phyloP scores from a whole-genome alignment of 208 protist genomes.

The Borovskyia barvae region DNA sequence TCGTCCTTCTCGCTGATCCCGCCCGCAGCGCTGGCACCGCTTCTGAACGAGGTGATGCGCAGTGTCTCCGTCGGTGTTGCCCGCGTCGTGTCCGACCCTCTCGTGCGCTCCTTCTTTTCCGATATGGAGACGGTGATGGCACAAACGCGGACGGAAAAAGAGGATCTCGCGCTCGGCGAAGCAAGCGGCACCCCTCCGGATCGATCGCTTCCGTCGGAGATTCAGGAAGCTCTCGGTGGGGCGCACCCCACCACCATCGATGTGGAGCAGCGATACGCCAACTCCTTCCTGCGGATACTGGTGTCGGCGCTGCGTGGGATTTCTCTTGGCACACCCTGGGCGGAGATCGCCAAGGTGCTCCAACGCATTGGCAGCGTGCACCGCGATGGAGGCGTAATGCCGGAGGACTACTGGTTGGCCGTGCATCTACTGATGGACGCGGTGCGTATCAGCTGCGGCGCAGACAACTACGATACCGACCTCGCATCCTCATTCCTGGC shows the following conservation, averaged over 20 bases:
- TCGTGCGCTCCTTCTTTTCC: conserved; percentile 69
- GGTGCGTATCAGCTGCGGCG: conserved; percentile 55
- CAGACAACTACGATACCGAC: conserved; percentile 48
- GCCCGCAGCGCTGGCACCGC: conserved; percentile 54
- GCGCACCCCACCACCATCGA: conserved; percentile 10
- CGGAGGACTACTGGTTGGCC: conserved; percentile 78
- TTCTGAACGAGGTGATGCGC: conserved; percentile 79
- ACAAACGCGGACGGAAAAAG: conserved; percentile 9
- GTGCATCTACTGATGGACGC: conserved; percentile 67
- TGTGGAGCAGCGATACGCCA: conserved; percentile 61
- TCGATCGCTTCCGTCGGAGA: conserved; percentile 3
- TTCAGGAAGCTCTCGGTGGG: conserved; percentile 20
- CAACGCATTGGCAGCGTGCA: conserved; percentile 55
- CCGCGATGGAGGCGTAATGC: conserved; percentile 43
- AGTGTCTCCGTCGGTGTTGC: conserved; percentile 68
- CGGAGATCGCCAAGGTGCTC: conserved; percentile 45
- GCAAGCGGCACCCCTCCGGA: not conserved
- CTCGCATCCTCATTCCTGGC: conserved; percentile 64
- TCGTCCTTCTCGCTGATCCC: conserved; percentile 51
- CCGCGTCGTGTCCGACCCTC: conserved; percentile 50
- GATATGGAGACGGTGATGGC: conserved; percentile 36
- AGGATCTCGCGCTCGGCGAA: not conserved
- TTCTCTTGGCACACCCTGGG: conserved; percentile 39
- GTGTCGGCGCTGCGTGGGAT: conserved; percentile 64
- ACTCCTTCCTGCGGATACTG: conserved; percentile 73